These are phyloP conservation scores for Zostera marina DNA, from an alignment of 116 monocot species.

Conservation along the genomic window DNA sequence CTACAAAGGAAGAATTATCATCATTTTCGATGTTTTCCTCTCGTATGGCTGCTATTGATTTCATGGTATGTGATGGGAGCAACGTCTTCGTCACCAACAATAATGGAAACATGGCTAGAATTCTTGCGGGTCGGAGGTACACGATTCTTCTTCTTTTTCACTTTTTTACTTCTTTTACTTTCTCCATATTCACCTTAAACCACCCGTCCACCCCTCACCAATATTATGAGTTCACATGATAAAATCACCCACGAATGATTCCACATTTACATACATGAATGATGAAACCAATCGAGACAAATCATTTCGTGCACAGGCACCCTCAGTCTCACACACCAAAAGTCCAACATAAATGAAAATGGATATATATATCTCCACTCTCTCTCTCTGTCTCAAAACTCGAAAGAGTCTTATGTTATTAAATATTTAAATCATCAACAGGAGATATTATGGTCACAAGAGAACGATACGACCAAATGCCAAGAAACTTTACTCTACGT, in stretches of 20 bases:
- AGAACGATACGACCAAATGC: slow-evolving; percentile 77
- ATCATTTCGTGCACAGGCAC: no score
- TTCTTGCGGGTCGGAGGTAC: slow-evolving; percentile 70
- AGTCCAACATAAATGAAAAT: no score
- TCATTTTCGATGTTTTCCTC: slow-evolving; percentile 51
- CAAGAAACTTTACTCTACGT: slow-evolving; percentile 64
- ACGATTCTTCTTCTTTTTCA: not conserved
- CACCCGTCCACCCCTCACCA: no score
- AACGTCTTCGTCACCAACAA: slow-evolving; percentile 82
- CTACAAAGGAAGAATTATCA: slow-evolving; percentile 42
- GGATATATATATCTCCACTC: no score
- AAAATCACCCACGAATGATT: no score
- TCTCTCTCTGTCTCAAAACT: no score
- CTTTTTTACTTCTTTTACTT: slow-evolving; percentile 4
- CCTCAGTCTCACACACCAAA: no score
- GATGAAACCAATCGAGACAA: no score
- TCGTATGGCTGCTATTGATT: slow-evolving; percentile 82
- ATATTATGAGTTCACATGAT: no score
- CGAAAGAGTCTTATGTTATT: slow-evolving; percentile 1
- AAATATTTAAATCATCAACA: slow-evolving; percentile 4
- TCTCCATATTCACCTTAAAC: no score
- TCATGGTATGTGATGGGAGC: slow-evolving; percentile 64
- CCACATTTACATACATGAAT: no score
- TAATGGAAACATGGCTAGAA: slow-evolving; percentile 84
- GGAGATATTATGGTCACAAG: slow-evolving; percentile 89